These are phyloP conservation scores for Elongisporangium senticosum DNA, from an alignment of 352 stramenopile species.

Conservation along the genomic window DNA sequence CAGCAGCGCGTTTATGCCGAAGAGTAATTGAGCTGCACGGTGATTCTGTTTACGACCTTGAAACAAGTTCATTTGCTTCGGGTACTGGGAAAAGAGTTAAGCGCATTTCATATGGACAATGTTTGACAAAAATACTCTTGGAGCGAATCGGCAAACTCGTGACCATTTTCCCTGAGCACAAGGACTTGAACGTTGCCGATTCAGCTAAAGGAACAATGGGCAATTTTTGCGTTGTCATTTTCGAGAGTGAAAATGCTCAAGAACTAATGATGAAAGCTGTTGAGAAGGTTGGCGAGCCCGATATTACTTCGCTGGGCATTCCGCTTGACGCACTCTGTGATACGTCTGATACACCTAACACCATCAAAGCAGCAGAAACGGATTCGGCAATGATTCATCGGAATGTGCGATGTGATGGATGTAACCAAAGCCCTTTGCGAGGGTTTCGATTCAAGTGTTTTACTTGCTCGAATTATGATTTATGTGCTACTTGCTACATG, in stretches of 20 bases:
- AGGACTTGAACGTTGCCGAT: neutral
- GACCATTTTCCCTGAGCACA: conserved; percentile 1
- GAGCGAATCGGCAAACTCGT: conserved; percentile 22
- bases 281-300: conserved; percentile 28
- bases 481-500: conserved; percentile 63
- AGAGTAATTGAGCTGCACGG: conserved; percentile 16
- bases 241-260: conserved; percentile 33
- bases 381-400: conserved; percentile 37
- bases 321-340: conserved; percentile 5
- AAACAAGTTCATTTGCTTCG: neutral
- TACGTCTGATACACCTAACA: conserved; percentile 2
- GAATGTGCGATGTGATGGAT: conserved; percentile 76
- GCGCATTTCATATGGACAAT: conserved; percentile 13
- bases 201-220: neutral
- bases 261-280: conserved; percentile 43
- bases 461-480: conserved; percentile 68
- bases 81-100: neutral
- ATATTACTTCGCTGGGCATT: conserved; percentile 30
- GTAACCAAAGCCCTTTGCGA: conserved; percentile 57
- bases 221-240: conserved; percentile 42
- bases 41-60: conserved; percentile 20
- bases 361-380: conserved; percentile 15
- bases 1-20: conserved; percentile 14
- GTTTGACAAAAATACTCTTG: conserved; percentile 30
- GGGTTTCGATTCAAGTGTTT: conserved; percentile 79